Evolutionary conservation across 1,284 basidiomycete species (phyloP).

Genomic region (Anthracocystis walkeri): DNA sequence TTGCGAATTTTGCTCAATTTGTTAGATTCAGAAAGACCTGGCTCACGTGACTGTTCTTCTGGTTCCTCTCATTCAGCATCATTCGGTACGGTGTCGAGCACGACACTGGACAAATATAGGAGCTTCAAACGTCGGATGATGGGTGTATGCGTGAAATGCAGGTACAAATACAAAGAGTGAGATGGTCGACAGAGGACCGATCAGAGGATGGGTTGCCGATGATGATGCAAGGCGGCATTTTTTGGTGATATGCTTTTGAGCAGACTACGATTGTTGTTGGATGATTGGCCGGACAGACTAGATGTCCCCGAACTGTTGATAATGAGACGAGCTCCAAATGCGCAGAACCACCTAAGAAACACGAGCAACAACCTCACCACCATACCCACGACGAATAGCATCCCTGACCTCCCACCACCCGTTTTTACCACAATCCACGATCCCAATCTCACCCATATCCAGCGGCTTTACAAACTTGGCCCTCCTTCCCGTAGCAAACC

Average conservation of each 20-base stretch:
- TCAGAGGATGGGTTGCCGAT: neutral
- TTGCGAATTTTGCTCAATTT: neutral
- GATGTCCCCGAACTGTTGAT: no score
- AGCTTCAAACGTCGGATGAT: neutral
- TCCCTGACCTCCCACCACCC: slow-evolving; percentile 71
- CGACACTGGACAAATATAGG: no score
- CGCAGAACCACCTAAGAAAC: slow-evolving; percentile 63
- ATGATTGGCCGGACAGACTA: no score
- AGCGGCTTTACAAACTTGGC: slow-evolving; percentile 77
- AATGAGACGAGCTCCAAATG: no score
- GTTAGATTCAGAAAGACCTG: neutral
- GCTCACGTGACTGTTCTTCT: slow-evolving; percentile 11
- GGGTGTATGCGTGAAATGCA: slow-evolving; percentile 18
- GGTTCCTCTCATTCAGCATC: neutral
- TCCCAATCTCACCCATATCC: slow-evolving; percentile 87
- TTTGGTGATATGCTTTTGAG: neutral
- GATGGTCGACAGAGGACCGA: neutral
- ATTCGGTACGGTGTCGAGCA: neutral
- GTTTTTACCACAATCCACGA: slow-evolving; percentile 77
- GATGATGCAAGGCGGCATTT: neutral
- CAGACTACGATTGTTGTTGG: no score
- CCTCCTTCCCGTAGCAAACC: slow-evolving; percentile 74
- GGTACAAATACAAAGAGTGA: slow-evolving; percentile 34
- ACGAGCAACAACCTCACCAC: slow-evolving; percentile 71
- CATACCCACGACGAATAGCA: slow-evolving; percentile 68